These are phyloP conservation scores for Tubosaeta sp. DNA, from an alignment of 768 basidiomycete species.

Conservation along the genomic window DNA sequence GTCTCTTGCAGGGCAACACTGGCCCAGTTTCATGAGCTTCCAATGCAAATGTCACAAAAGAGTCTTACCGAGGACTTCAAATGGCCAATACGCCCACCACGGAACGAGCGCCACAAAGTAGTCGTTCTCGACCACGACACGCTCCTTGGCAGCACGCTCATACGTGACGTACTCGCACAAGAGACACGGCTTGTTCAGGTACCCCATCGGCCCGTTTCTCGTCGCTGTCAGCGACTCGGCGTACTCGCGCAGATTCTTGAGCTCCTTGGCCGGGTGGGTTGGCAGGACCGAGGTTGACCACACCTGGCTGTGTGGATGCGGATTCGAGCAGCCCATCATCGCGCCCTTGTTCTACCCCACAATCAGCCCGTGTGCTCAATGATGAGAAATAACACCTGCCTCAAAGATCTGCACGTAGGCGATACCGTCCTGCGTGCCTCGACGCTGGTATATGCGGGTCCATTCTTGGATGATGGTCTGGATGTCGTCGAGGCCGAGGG, in stretches of 20 bases:
- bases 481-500: conserved; percentile 55
- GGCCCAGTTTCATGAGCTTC: background rate
- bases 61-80: conserved; percentile 67
- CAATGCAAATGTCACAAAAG: background rate
- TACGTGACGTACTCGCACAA: conserved; percentile 76
- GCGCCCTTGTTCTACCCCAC: conserved; percentile 73
- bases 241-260: conserved; percentile 53
- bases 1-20: conserved; percentile 78
- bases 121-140: conserved; percentile 67
- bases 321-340: conserved; percentile 95
- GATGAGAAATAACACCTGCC: conserved; percentile 35
- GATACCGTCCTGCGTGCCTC: conserved; percentile 63
- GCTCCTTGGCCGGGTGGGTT: conserved; percentile 62
- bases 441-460: conserved; percentile 56
- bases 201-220: conserved; percentile 50
- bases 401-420: conserved; percentile 88
- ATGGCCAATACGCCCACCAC: conserved; percentile 97
- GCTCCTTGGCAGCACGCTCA: conserved; percentile 53
- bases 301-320: conserved; percentile 90
- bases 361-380: background rate
- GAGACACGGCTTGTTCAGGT: conserved; percentile 58
- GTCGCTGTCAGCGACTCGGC: conserved; percentile 31
- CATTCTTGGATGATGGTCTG: conserved; percentile 66
- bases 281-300: conserved; percentile 79
- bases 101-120: conserved; percentile 85